These are phyloP conservation scores for Botrytis porri DNA, from an alignment of 2,329 filamentous ascomycete genomes.

Conservation along the genomic window DNA sequence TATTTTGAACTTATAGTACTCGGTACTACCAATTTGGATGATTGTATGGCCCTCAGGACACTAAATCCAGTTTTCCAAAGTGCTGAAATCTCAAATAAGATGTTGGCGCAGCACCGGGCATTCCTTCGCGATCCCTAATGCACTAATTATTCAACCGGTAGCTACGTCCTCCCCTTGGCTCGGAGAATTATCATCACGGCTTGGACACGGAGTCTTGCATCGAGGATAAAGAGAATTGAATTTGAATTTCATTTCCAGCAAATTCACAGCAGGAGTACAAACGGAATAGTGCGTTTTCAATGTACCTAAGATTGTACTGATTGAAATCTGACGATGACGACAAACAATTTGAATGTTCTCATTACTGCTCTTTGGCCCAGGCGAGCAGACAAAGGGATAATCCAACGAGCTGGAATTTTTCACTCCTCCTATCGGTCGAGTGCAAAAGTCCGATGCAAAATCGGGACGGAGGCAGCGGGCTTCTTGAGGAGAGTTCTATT, in stretches of 20 bases:
- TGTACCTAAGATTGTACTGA: neutral
- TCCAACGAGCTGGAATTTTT: neutral
- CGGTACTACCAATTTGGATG: constrained; percentile 1
- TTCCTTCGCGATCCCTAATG: constrained; percentile 8
- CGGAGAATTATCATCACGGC: neutral
- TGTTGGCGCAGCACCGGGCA: constrained; percentile 3
- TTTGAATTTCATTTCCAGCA: neutral
- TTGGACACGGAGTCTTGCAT: neutral
- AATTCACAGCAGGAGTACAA: neutral
- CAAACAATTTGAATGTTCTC: neutral
- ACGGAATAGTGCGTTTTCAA: neutral
- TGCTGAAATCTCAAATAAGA: constrained; percentile 5
- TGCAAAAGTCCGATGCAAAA: constrained; percentile 1
- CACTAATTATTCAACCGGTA: neutral
- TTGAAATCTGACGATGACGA: neutral
- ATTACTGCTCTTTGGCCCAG: neutral
- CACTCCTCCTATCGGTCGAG: neutral
- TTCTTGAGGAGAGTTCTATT: neutral
- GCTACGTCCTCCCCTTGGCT: neutral
- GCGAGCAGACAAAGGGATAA: neutral
- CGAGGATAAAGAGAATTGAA: neutral
- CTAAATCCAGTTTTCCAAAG: neutral
- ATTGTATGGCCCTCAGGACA: neutral
- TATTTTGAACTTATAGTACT: neutral
- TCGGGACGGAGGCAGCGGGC: neutral